Conservation (phyloP, 805 yeast species). For the Cyberlindnera mrakii region DNA sequence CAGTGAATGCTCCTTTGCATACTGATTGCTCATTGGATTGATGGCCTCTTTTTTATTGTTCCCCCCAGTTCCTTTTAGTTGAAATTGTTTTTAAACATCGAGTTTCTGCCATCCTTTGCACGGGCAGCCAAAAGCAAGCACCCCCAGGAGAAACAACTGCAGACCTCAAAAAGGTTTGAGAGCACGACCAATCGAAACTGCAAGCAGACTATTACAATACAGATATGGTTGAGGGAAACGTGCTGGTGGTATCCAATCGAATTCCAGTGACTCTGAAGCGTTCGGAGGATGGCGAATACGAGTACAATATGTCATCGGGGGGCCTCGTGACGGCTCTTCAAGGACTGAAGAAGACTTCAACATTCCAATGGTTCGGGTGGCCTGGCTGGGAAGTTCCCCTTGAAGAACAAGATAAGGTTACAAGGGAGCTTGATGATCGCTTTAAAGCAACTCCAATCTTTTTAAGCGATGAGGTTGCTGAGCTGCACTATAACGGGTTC, state of each 20-base stretch:
- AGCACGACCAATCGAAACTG: too few species aligned
- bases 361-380: constrained; percentile 99
- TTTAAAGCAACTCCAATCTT: constrained; percentile 90
- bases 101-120: too few species aligned
- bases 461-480: constrained; percentile 84
- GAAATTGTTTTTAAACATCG: too few species aligned
- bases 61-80: too few species aligned
- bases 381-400: constrained; percentile 87
- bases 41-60: background rate
- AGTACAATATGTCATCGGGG: constrained; percentile 91
- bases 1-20: constrained; percentile 52
- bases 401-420: constrained; percentile 63
- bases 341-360: constrained; percentile 76
- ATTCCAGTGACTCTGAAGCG: constrained; percentile 89
- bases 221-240: constrained; percentile 36
- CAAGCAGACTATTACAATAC: background rate
- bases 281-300: constrained; percentile 55
- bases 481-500: constrained; percentile 94
- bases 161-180: background rate
- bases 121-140: too few species aligned
- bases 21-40: constrained; percentile 19
- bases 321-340: constrained; percentile 95
- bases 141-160: background rate
- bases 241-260: constrained; percentile 88
- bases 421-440: constrained; percentile 61